Conservation (phyloP, 805 yeast genomes). For the Torulaspora indica region DNA sequence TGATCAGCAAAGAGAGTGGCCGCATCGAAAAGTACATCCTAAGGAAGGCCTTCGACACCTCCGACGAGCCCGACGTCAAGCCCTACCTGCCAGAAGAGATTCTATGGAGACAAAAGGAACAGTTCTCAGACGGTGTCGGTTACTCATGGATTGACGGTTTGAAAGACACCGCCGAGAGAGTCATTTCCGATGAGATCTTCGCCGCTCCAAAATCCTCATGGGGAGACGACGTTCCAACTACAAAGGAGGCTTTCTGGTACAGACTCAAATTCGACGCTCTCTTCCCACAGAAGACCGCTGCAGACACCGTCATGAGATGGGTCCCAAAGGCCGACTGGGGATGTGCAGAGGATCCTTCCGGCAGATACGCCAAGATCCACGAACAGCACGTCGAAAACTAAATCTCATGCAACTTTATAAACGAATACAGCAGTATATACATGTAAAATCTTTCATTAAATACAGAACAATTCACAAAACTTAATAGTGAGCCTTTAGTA, state of each 20-base stretch:
- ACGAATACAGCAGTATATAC: not conserved
- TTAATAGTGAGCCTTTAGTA: constrained; percentile 2
- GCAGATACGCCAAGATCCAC: constrained; percentile 91
- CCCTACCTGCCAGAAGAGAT: constrained; percentile 96
- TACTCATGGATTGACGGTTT: constrained; percentile 98
- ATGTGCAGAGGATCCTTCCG: constrained; percentile 97
- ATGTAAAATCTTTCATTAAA: not conserved
- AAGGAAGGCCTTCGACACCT: constrained; percentile 96
- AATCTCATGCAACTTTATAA: constrained; percentile 1
- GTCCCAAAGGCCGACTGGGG: constrained; percentile 99
- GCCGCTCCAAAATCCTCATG: constrained; percentile 90
- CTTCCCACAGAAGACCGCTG: constrained; percentile 89
- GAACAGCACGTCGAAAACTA: constrained; percentile 52
- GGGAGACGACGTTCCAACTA: constrained; percentile 92
- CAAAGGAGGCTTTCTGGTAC: constrained; percentile 99
- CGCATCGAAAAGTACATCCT: constrained; percentile 91
- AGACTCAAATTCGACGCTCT: constrained; percentile 92
- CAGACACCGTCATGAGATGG: constrained; percentile 98
- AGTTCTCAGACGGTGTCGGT: constrained; percentile 98
- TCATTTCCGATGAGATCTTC: constrained; percentile 84
- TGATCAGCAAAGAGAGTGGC: constrained; percentile 67
- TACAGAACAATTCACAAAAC: not conserved
- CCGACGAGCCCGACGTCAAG: constrained; percentile 66
- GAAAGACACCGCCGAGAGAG: constrained; percentile 88
- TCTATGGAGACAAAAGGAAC: constrained; percentile 99